Base-by-base conservation (phyloP, 805 yeast genomes). In the Candida yuanshanica region DNA sequence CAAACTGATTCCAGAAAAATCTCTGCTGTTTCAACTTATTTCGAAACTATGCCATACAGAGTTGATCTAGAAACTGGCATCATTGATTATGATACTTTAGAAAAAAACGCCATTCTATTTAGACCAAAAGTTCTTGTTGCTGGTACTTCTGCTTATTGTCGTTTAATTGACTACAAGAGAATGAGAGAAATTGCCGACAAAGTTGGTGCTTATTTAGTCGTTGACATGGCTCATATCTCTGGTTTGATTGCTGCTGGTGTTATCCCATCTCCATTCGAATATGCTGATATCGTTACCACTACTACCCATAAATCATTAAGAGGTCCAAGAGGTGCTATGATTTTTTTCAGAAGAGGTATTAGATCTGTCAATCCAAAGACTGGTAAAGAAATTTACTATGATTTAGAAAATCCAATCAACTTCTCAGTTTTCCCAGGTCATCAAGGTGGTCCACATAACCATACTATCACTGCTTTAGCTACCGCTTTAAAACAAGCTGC, bases 361-460 rank as follows among this genome's bases (percentile, higher is more conserved):
- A 81, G 95, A 69, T 77, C 81, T 52, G 78, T 80, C 51, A 81
- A 47, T 38, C 44, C 74, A 50, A 87, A 86, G 74, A 79, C 79
- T 53, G 97, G 96, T 51, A 86, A 85, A 65, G 90, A 87, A 67
- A 71, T 83, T 42, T 69, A 74, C 38, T 90, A 88, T 64, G 96
- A 91, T 57, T 77, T 91, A 59, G 98, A 91, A 68, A 79, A 80
- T 61, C 83, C 80, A 63, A 89, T 91, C 68, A 91, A 91, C 76
- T 91, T 91, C 62, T 87, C 96, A 24, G 98, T 91, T 42, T 91
- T 91, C 86, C 99, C 99, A 54, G 98, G 95, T 50, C 98, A 91
- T 66, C 99, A 91, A 74, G 99, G 99, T 73, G 99, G 99, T 61
- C 99, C 99, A 53, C 98, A 91, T 68, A 91, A 91, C 72, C 97